Conservation (phyloP, 305 asterid genomes). For the Withania somnifera region DNA sequence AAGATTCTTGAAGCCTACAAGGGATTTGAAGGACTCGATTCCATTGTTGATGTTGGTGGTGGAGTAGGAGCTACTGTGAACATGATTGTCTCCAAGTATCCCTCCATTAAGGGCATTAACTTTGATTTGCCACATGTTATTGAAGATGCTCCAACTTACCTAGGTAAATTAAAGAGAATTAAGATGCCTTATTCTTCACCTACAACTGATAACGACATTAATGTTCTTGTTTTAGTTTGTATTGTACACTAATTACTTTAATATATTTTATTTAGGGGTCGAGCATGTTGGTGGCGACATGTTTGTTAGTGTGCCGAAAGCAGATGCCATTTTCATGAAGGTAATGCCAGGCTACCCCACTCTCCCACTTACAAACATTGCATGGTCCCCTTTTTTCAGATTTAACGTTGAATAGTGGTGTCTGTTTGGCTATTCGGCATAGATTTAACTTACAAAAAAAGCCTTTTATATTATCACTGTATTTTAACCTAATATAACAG, state of each 20-base stretch:
- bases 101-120: constrained; percentile 48
- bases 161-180: constrained; percentile 12
- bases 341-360: constrained; percentile 6
- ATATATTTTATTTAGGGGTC: constrained; percentile 21
- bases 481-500: not conserved
- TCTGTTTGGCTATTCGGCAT: not conserved
- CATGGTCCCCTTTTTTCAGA: not conserved
- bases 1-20: constrained; percentile 39
- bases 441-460: not conserved
- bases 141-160: constrained; percentile 41
- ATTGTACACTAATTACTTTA: not conserved
- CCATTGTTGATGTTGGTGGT: constrained; percentile 69
- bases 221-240: not conserved
- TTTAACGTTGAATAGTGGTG: not conserved
- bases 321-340: constrained; percentile 77
- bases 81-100: constrained; percentile 47
- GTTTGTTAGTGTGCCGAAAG: constrained; percentile 63
- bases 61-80: constrained; percentile 54
- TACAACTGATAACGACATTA: not conserved
- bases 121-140: constrained; percentile 62
- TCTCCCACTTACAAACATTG: not conserved
- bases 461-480: not conserved
- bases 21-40: constrained; percentile 29
- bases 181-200: not conserved
- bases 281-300: constrained; percentile 68